Conservation (phyloP, 805 yeast species). For the Ogataea corticis region DNA sequence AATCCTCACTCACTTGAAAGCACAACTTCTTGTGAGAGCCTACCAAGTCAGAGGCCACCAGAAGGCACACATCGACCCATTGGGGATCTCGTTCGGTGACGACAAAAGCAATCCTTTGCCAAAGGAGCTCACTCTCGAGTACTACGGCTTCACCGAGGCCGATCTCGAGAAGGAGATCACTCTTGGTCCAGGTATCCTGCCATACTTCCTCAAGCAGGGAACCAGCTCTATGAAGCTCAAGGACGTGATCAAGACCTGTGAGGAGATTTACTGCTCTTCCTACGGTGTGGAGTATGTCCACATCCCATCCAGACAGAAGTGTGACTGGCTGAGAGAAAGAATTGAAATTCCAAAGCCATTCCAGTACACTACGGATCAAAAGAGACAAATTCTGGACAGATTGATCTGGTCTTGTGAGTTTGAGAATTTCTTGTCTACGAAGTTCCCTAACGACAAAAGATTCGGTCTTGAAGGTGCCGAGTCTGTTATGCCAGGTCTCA, state of each 20-base stretch:
- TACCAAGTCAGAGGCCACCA: slow-evolving; percentile 98
- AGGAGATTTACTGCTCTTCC: slow-evolving; percentile 79
- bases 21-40: slow-evolving; percentile 95
- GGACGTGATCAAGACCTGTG: slow-evolving; percentile 78
- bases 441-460: slow-evolving; percentile 98
- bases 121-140: slow-evolving; percentile 85
- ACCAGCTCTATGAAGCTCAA: slow-evolving; percentile 64
- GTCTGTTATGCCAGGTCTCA: slow-evolving; percentile 94
- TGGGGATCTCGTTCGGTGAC: slow-evolving; percentile 84
- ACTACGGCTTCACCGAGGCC: slow-evolving; percentile 86
- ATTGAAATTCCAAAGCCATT: slow-evolving; percentile 89
- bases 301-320: slow-evolving; percentile 90
- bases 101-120: slow-evolving; percentile 56
- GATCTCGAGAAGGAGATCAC: slow-evolving; percentile 83
- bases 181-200: slow-evolving; percentile 96
- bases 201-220: slow-evolving; percentile 74
- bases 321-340: slow-evolving; percentile 98
- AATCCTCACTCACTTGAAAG: slow-evolving; percentile 86
- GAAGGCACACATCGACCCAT: slow-evolving; percentile 94
- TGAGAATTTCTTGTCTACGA: slow-evolving; percentile 88
- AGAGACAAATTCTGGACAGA: slow-evolving; percentile 94
- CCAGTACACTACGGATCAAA: slow-evolving; percentile 82
- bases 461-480: slow-evolving; percentile 99
- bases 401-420: slow-evolving; percentile 95
- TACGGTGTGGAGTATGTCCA: slow-evolving; percentile 97